phyloP scores from a whole-genome alignment of 495 filamentous ascomycete genomes.

The Tetracladium marchalianum region DNA sequence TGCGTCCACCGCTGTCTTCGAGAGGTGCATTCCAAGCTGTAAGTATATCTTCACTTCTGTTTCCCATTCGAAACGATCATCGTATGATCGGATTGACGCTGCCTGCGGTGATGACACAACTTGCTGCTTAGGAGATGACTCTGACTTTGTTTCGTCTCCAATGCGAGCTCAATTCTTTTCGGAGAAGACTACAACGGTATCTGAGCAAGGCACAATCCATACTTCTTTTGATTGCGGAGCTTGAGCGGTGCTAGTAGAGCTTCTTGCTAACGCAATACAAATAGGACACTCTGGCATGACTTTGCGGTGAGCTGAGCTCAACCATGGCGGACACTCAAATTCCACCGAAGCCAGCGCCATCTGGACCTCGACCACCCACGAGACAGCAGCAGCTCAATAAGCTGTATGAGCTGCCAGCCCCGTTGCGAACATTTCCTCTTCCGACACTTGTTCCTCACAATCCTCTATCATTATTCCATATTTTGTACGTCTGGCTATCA shows the following conservation, averaged over 20 bases:
- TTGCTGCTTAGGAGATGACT: constrained; percentile 48
- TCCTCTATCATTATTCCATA: constrained; percentile 73
- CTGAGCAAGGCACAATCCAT: constrained; percentile 52
- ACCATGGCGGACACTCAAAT: constrained; percentile 14
- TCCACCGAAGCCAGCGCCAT: constrained; percentile 1
- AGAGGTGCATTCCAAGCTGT: constrained; percentile 14
- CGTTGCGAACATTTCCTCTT: constrained; percentile 69
- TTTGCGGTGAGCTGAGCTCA: constrained; percentile 5
- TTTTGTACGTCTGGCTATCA: constrained; percentile 64
- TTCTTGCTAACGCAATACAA: neutral
- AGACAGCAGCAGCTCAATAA: constrained; percentile 40
- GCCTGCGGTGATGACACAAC: constrained; percentile 50
- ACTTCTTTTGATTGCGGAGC: neutral
- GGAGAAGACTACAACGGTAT: constrained; percentile 98
- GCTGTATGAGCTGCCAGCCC: constrained; percentile 73
- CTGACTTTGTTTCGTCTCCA: constrained; percentile 67
- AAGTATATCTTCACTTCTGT: constrained; percentile 12
- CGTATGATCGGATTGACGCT: neutral
- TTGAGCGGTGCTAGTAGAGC: neutral
- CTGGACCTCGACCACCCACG: constrained; percentile 11
- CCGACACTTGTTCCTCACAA: constrained; percentile 87
- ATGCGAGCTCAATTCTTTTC: constrained; percentile 54
- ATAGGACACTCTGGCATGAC: constrained; percentile 10
- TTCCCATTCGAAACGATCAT: neutral
- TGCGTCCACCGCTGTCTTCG: constrained; percentile 1